Evolutionary conservation across 2,329 filamentous ascomycete genomes (phyloP), one percentile per base, ranked within the genome.

Genomic region (Microsporum audouinii): DNA sequence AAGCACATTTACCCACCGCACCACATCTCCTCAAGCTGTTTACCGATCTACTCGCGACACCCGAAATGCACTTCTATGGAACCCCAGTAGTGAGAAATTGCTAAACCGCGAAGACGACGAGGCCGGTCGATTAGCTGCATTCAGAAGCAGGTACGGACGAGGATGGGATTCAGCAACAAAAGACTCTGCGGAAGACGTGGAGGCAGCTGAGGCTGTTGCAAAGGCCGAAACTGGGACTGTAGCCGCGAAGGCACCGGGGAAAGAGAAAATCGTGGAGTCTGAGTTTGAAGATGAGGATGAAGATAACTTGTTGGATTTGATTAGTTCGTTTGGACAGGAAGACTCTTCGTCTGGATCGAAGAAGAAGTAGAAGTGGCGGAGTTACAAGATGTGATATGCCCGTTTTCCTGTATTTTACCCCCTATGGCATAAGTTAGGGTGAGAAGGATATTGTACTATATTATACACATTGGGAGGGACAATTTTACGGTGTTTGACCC

Each of bases 91-190:
- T 66, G 85, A 85, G 75, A 87, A 88, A 64, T 80, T 99, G 69
- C 79, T 87, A 72, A 96, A 94, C 73, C 82, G 96, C 62, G 94
- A 99, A 77, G 85, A 95, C 65, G 94, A 99, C 74, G 94, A 97
- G 81, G 92, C 94, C 2, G 94, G 94, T 17, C 84, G 88, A 71
- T 77, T 99, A 70, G 88, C 87, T 59, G 88, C 89, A 60, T 99
- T 99, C 79, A 82, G 94, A 69, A 82, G 82, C 64, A 83, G 88
- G 61, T 99, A 91, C 78, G 94, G 94, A 31, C 80, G 87, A 62
- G 85, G 84, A 8, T 99, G 89, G 80, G 94, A 99, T 77, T 79
- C 83, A 29, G 77, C 72, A 7, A 75, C 71, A 61, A 68, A 68
- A 23, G 65, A 66, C 41, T 73, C 69, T 33, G 71, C 67, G 8